Percentiles rank a stretch among this genome's conserved stretches.
Evolutionary conservation across 1,284 basidiomycete species (phyloP).

Genomic region (Cryptococcus wingfieldii): DNA sequence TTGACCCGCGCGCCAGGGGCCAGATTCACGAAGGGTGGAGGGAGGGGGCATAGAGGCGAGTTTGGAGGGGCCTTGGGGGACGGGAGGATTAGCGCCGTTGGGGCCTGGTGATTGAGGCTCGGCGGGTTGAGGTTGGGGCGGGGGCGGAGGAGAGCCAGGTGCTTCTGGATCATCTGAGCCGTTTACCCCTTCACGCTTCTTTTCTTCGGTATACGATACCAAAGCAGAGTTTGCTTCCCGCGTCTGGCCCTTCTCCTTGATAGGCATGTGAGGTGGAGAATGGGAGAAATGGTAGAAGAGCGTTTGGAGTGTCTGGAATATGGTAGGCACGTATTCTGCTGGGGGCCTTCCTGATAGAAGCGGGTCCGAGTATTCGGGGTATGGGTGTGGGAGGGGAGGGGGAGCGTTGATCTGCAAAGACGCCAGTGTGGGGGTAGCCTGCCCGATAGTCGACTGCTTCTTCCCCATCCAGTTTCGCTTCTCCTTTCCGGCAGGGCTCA

Average conservation of each 20-base stretch:
- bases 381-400: conserved; percentile 9
- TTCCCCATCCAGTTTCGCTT: conserved; percentile 13
- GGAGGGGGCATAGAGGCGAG: conserved; percentile 44
- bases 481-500: conserved; percentile 13
- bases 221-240: conserved; percentile 18
- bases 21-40: conserved; percentile 42
- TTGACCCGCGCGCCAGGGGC: conserved; percentile 45
- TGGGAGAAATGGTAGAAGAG: conserved; percentile 71
- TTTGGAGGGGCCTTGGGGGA: conserved; percentile 5
- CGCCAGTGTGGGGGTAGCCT: conserved; percentile 7
- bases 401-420: not conserved
- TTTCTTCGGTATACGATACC: not conserved
- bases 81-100: too few species aligned
- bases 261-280: conserved; percentile 44
- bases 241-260: conserved; percentile 28
- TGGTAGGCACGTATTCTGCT: conserved; percentile 60
- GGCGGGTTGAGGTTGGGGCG: not conserved
- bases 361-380: not conserved
- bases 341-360: not conserved
- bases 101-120: not conserved
- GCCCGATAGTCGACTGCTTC: conserved; percentile 13
- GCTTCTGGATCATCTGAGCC: not conserved
- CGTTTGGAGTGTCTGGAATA: conserved; percentile 84
- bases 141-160: not conserved
- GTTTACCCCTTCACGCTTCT: not conserved